Percentiles rank a stretch among this genome's conserved stretches.
phyloP scores from a whole-genome alignment of 306 rosid species.

The Pyrus bretschneideri region DNA sequence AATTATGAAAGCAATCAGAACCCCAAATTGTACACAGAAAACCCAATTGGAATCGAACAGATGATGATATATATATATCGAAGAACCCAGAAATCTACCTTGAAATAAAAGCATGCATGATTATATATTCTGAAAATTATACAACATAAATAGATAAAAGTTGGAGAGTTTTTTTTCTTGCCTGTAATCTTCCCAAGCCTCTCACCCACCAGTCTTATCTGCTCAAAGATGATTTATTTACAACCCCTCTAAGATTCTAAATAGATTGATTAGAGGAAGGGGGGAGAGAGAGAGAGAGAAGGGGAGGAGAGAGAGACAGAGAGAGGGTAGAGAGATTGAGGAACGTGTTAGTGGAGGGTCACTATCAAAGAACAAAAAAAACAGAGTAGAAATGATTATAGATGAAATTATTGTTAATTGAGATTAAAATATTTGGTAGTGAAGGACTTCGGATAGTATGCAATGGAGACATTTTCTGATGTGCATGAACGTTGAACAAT shows the following conservation, averaged over 20 bases:
- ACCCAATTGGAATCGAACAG: slow-evolving; percentile 10
- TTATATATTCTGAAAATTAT: slow-evolving; percentile 6
- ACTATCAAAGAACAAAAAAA: slow-evolving; percentile 23
- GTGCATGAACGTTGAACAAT: too few relatives aligned
- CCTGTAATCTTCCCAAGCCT: slow-evolving; percentile 37
- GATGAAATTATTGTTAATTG: neutral
- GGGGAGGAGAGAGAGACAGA: neutral
- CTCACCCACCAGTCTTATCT: slow-evolving; percentile 51
- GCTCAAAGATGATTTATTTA: slow-evolving; percentile 36
- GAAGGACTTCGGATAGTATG: neutral
- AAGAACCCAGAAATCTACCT: slow-evolving; percentile 11
- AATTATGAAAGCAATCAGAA: slow-evolving; percentile 18
- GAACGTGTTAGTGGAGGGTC: slow-evolving; percentile 35
- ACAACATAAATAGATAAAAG: neutral
- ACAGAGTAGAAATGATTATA: neutral
- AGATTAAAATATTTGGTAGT: neutral
- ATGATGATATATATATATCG: neutral
- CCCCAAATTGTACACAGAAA: slow-evolving; percentile 6
- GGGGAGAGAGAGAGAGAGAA: neutral
- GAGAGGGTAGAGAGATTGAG: neutral
- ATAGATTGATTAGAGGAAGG: slow-evolving; percentile 18
- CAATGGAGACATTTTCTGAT: too few relatives aligned
- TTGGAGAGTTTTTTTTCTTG: slow-evolving; percentile 5
- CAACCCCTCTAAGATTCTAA: slow-evolving; percentile 38
- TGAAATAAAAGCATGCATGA: slow-evolving; percentile 13